These are phyloP conservation scores for Sphaerobolus stellatus DNA, from an alignment of 1,284 basidiomycete genomes.

Conservation along the genomic window DNA sequence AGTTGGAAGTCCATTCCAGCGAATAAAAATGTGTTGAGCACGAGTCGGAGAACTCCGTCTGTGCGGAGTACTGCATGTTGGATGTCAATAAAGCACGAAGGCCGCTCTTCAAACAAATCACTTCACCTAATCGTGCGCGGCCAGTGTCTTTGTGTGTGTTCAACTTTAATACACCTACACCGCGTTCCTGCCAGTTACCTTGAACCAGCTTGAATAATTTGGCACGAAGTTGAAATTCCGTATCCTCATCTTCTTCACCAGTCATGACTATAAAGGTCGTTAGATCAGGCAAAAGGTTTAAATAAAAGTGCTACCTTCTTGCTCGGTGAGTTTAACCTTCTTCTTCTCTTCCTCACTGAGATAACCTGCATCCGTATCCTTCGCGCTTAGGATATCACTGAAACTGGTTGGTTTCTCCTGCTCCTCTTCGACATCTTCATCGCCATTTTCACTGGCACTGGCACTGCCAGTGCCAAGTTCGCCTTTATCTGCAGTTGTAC, in stretches of 20 bases:
- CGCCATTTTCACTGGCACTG: slow-evolving; percentile 22
- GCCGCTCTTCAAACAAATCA: slow-evolving; percentile 1
- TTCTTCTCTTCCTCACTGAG: slow-evolving; percentile 54
- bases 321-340: slow-evolving; percentile 55
- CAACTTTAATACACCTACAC: slow-evolving; percentile 78
- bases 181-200: slow-evolving; percentile 84
- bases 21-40: slow-evolving; percentile 87
- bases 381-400: slow-evolving; percentile 61
- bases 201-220: slow-evolving; percentile 76
- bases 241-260: slow-evolving; percentile 91
- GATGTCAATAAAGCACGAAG: slow-evolving; percentile 9
- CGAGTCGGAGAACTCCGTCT: slow-evolving; percentile 83
- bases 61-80: slow-evolving; percentile 95
- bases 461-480: slow-evolving; percentile 6
- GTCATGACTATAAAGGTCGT: slow-evolving; percentile 61
- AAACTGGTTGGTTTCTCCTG: slow-evolving; percentile 43
- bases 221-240: slow-evolving; percentile 79
- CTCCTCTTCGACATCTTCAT: slow-evolving; percentile 25
- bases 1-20: slow-evolving; percentile 78
- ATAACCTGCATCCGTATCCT: slow-evolving; percentile 37
- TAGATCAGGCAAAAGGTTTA: slow-evolving; percentile 1
- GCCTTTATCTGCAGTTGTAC: slow-evolving; percentile 10
- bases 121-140: slow-evolving; percentile 73
- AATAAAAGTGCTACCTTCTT: slow-evolving; percentile 57
- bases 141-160: slow-evolving; percentile 75